These are phyloP conservation scores for Blastomyces parvus DNA, from an alignment of 2,329 filamentous ascomycete species.

Conservation along the genomic window DNA sequence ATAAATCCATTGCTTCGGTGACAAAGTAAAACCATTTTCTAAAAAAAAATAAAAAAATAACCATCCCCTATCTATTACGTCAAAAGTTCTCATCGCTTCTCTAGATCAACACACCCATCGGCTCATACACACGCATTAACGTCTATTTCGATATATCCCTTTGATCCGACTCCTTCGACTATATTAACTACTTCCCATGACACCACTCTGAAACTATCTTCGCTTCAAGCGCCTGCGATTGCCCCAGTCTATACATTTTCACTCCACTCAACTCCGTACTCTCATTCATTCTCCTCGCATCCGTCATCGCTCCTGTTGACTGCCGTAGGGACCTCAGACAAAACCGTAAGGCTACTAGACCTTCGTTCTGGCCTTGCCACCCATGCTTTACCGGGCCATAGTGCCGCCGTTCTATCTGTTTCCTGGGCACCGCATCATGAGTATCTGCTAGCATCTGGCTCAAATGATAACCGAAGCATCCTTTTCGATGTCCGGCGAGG, in stretches of 20 bases:
- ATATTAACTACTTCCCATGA: slow-evolving; percentile 40
- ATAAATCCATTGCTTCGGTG: slow-evolving; percentile 43
- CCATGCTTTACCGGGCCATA: slow-evolving; percentile 60
- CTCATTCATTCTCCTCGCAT: slow-evolving; percentile 62
- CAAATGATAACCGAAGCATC: slow-evolving; percentile 72
- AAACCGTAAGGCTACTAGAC: slow-evolving; percentile 74
- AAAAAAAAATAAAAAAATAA: not conserved
- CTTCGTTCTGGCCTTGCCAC: slow-evolving; percentile 69
- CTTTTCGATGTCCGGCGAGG: slow-evolving; percentile 82
- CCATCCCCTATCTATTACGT: slow-evolving; percentile 7
- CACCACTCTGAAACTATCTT: slow-evolving; percentile 37
- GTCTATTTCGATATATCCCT: slow-evolving; percentile 41
- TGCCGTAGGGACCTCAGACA: slow-evolving; percentile 79
- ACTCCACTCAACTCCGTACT: slow-evolving; percentile 39
- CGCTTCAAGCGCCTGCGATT: slow-evolving; percentile 32
- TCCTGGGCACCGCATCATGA: slow-evolving; percentile 76
- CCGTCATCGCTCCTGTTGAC: slow-evolving; percentile 65
- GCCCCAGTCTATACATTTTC: slow-evolving; percentile 38
- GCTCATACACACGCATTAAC: slow-evolving; percentile 40
- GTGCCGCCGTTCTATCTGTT: slow-evolving; percentile 56
- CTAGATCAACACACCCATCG: slow-evolving; percentile 25
- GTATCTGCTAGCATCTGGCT: slow-evolving; percentile 71
- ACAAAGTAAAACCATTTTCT: slow-evolving; percentile 20
- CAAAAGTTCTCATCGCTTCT: slow-evolving; percentile 1
- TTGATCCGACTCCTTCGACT: slow-evolving; percentile 39